A percentile compares a stretch with the other conserved stretches of the same genome.
Conservation (phyloP, 495 filamentous ascomycete genomes). For the Penicillium waksmanii region DNA sequence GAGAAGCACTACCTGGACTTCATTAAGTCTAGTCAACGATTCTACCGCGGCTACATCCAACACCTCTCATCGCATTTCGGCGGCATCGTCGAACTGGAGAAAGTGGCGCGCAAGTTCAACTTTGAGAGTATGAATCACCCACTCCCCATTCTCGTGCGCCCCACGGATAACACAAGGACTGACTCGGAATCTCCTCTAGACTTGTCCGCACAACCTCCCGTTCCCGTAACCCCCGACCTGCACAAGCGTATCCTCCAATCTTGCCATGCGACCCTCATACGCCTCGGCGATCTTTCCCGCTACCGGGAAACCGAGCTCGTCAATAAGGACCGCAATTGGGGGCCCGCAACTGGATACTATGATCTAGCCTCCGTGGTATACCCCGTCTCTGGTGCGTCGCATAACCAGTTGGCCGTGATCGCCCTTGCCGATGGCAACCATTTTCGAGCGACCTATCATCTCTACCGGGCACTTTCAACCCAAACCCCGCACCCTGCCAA, state of each 20-base stretch:
- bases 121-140: slow-evolving; percentile 52
- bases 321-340: slow-evolving; percentile 73
- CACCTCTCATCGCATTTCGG: slow-evolving; percentile 71
- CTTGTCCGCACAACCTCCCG: slow-evolving; percentile 38
- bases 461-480: slow-evolving; percentile 79
- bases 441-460: slow-evolving; percentile 81
- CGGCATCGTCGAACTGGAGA: slow-evolving; percentile 72
- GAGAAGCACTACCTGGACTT: slow-evolving; percentile 80
- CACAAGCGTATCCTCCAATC: slow-evolving; percentile 65
- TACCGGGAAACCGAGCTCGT: slow-evolving; percentile 77
- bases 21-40: slow-evolving; percentile 81
- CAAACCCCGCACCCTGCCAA: slow-evolving; percentile 74
- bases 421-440: slow-evolving; percentile 75
- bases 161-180: slow-evolving; percentile 25
- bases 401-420: slow-evolving; percentile 90
- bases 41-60: slow-evolving; percentile 85
- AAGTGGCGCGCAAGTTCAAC: slow-evolving; percentile 69
- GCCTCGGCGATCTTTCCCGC: slow-evolving; percentile 86
- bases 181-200: slow-evolving; percentile 40
- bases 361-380: slow-evolving; percentile 76
- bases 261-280: slow-evolving; percentile 82
- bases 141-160: not conserved
- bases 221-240: slow-evolving; percentile 49
- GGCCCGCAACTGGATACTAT: slow-evolving; percentile 83
- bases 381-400: slow-evolving; percentile 76